Evolutionary conservation across 2,329 filamentous ascomycete genomes (phyloP).

Genomic region (Aureobasidium sp.): DNA sequence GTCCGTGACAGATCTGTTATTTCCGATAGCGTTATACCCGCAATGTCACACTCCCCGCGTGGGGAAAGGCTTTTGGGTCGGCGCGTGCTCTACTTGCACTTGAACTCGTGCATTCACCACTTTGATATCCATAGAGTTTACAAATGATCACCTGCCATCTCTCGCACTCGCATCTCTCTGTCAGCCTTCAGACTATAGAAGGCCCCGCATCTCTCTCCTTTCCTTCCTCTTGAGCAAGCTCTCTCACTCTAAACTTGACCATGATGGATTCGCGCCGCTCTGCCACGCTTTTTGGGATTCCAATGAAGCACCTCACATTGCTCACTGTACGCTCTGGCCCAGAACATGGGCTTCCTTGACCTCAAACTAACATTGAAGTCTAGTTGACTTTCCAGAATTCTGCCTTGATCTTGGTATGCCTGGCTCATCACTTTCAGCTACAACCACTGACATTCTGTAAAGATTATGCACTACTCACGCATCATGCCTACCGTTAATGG

Average conservation of each 20-base stretch:
- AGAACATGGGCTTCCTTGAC: neutral
- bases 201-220: neutral
- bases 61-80: neutral
- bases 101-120: neutral
- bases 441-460: neutral
- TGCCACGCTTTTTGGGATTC: slow-evolving; percentile 43
- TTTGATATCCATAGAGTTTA: neutral
- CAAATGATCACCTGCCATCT: neutral
- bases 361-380: slow-evolving; percentile 22
- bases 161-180: neutral
- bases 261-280: slow-evolving; percentile 21
- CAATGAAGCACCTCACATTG: slow-evolving; percentile 63
- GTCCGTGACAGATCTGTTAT: neutral
- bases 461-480: slow-evolving; percentile 92
- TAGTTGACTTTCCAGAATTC: slow-evolving; percentile 78
- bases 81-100: neutral
- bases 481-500: slow-evolving; percentile 81
- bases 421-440: slow-evolving; percentile 9
- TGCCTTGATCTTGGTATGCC: slow-evolving; percentile 61
- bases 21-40: neutral
- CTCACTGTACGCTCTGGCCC: slow-evolving; percentile 47
- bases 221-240: neutral
- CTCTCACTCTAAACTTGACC: neutral
- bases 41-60: neutral
- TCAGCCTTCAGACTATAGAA: neutral